phyloP scores from a whole-genome alignment of 2,329 filamentous ascomycete genomes.

The Chaetoscypha palmicola region DNA sequence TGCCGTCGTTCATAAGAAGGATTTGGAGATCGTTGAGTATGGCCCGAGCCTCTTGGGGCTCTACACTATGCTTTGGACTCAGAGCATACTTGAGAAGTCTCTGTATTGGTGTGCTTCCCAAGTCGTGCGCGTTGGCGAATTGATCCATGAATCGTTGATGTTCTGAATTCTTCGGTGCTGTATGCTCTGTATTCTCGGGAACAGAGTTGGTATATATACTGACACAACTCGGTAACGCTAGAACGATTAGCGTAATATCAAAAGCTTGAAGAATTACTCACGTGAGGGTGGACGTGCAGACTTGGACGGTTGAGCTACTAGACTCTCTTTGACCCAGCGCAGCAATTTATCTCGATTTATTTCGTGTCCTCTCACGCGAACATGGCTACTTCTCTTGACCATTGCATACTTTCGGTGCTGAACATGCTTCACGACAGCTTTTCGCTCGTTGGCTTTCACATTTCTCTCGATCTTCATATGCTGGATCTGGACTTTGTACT shows the following conservation, averaged over 20 bases:
- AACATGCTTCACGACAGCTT: slow-evolving; percentile 9
- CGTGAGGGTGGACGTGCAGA: slow-evolving; percentile 7
- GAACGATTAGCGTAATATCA: background rate
- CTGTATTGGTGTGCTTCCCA: slow-evolving; percentile 2
- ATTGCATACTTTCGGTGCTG: slow-evolving; percentile 2
- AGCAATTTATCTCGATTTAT: background rate
- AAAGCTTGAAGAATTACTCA: slow-evolving; percentile 3
- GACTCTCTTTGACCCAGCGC: background rate
- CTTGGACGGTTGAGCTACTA: slow-evolving; percentile 1
- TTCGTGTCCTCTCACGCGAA: background rate
- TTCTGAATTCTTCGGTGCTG: background rate
- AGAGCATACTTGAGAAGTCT: slow-evolving; percentile 11
- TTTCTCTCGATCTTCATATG: slow-evolving; percentile 12
- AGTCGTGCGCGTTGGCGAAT: background rate
- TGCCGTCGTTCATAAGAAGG: slow-evolving; percentile 6
- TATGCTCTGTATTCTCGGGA: background rate
- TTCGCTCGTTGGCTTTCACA: slow-evolving; percentile 8
- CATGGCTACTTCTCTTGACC: background rate
- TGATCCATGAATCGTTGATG: background rate
- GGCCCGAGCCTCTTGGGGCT: slow-evolving; percentile 6
- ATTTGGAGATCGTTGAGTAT: slow-evolving; percentile 16
- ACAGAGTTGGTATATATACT: slow-evolving; percentile 16
- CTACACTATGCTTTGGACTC: slow-evolving; percentile 3
- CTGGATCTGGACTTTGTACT: slow-evolving; percentile 13
- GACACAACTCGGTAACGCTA: slow-evolving; percentile 15